A percentile compares a stretch with the other conserved stretches of the same genome.
Evolutionary conservation across 306 rosid species (phyloP).

Genomic region (Cicer bijugum): DNA sequence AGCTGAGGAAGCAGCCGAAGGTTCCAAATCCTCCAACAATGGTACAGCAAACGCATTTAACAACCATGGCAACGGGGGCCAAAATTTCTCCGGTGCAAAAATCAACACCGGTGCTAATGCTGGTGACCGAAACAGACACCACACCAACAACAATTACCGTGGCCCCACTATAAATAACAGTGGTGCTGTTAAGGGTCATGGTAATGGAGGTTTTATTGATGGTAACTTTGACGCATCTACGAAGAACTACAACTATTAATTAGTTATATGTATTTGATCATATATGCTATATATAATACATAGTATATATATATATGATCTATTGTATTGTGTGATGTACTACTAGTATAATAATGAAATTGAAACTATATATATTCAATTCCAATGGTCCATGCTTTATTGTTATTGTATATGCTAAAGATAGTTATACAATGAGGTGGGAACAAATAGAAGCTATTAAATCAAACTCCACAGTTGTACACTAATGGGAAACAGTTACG

Average conservation of each 20-base stretch:
- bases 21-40: neutral
- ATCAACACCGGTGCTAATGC: conserved; percentile 17
- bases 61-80: neutral
- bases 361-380: too few species aligned
- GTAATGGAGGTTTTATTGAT: neutral
- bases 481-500: neutral
- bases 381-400: too few species aligned
- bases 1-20: conserved; percentile 12
- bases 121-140: neutral
- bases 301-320: too few species aligned
- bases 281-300: too few species aligned
- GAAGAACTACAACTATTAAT: neutral
- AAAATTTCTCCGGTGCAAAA: neutral
- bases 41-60: neutral
- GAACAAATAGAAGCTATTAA: too few species aligned
- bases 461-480: neutral
- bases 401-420: too few species aligned
- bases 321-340: too few species aligned
- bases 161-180: neutral
- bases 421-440: too few species aligned
- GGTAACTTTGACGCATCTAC: conserved; percentile 23
- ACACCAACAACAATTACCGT: neutral
- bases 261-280: too few species aligned
- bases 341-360: too few species aligned
- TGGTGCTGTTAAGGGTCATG: conserved; percentile 27